Conservation (phyloP, 2,329 filamentous ascomycete species). For the Ascochyta koolunga region DNA sequence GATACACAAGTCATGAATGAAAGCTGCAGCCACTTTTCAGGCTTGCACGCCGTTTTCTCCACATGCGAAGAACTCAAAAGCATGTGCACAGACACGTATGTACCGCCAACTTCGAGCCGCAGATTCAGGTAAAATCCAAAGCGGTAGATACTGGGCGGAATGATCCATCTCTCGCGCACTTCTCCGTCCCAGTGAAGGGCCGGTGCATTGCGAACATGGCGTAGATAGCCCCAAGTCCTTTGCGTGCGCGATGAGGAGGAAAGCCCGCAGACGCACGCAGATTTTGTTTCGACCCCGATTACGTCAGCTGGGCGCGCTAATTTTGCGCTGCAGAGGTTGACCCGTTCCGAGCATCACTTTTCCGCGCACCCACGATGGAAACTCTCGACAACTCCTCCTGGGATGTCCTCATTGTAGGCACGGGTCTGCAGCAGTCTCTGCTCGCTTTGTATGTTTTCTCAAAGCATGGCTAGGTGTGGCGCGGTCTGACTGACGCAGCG, state of each 20-base stretch:
- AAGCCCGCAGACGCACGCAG: constrained; percentile 12
- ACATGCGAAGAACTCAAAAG: background rate
- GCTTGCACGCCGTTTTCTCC: no score
- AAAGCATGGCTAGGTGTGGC: constrained; percentile 26
- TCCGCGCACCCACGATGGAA: constrained; percentile 48
- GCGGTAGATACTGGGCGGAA: constrained; percentile 59
- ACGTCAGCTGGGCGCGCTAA: constrained; percentile 41
- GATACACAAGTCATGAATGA: no score
- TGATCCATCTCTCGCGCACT: constrained; percentile 52
- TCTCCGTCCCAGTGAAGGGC: constrained; percentile 53
- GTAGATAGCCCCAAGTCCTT: constrained; percentile 43
- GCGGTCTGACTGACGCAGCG: constrained; percentile 75
- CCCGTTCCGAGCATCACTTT: constrained; percentile 28
- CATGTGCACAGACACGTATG: constrained; percentile 32
- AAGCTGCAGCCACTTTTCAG: background rate
- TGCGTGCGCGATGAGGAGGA: constrained; percentile 43
- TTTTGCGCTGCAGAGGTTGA: constrained; percentile 13
- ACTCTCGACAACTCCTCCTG: constrained; percentile 57
- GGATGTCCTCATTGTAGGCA: constrained; percentile 61
- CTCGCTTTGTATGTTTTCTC: constrained; percentile 57
- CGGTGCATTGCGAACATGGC: constrained; percentile 43
- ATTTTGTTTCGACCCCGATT: constrained; percentile 26
- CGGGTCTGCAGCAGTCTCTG: constrained; percentile 59
- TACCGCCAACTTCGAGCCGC: constrained; percentile 59
- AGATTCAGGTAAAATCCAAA: constrained; percentile 56